Percentiles rank a stretch among this genome's conserved stretches.
phyloP scores from a whole-genome alignment of 2,329 filamentous ascomycete genomes.

The Epichloe sylvatica region DNA sequence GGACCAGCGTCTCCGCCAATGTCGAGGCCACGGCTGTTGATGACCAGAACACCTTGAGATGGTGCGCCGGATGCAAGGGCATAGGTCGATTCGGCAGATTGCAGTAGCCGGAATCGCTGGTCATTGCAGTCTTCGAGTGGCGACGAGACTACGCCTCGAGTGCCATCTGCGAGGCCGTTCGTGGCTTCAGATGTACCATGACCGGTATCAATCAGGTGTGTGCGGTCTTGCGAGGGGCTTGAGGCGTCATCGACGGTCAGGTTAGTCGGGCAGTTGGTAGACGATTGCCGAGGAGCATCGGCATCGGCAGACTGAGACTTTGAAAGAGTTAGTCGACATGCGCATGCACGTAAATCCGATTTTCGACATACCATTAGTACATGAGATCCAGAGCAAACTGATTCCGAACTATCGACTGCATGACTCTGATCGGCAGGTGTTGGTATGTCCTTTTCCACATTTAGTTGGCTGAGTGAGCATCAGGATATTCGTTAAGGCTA shows the following conservation, averaged over 20 bases:
- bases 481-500: neutral
- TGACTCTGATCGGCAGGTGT: constrained; percentile 2
- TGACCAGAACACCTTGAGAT: neutral
- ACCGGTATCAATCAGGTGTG: neutral
- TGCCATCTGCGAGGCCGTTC: neutral
- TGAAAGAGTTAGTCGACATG: neutral
- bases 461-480: neutral
- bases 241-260: neutral
- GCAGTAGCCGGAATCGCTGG: neutral
- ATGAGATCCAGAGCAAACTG: neutral
- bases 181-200: neutral
- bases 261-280: neutral
- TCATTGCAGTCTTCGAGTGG: neutral
- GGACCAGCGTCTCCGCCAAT: neutral
- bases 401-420: neutral
- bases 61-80: neutral
- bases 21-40: neutral
- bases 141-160: neutral
- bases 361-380: neutral
- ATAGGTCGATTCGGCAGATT: neutral
- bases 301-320: neutral
- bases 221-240: neutral
- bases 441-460: neutral
- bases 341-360: neutral
- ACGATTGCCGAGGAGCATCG: neutral